Conservation (phyloP, 2,329 filamentous ascomycete species). For the Neopestalotiopsis rosae region DNA sequence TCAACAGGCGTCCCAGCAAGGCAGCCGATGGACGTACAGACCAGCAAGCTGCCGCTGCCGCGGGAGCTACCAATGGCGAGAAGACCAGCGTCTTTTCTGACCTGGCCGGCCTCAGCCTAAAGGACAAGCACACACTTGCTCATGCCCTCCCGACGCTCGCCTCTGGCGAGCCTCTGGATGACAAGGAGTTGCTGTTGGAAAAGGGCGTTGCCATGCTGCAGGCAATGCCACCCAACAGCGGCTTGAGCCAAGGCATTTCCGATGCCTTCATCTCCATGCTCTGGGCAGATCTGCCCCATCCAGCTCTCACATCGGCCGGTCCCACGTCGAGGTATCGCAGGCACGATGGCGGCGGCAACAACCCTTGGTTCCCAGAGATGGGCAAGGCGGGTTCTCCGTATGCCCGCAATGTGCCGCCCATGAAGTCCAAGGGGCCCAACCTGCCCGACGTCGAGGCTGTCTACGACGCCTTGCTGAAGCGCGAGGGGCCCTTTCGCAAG, state of each 20-base stretch:
- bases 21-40: constrained; percentile 53
- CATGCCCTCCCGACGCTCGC: constrained; percentile 47
- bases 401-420: constrained; percentile 47
- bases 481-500: constrained; percentile 43
- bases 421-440: constrained; percentile 54
- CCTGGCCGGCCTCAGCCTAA: constrained; percentile 42
- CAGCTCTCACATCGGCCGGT: constrained; percentile 50
- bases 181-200: constrained; percentile 53
- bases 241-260: constrained; percentile 51
- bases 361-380: constrained; percentile 54
- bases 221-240: constrained; percentile 52
- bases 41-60: constrained; percentile 37
- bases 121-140: constrained; percentile 43
- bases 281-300: constrained; percentile 58
- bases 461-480: constrained; percentile 49
- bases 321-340: constrained; percentile 48
- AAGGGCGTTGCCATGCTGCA: constrained; percentile 59
- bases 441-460: constrained; percentile 53
- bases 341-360: constrained; percentile 52
- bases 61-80: constrained; percentile 28
- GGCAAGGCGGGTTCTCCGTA: constrained; percentile 57
- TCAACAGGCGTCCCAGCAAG: constrained; percentile 49
- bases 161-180: constrained; percentile 50
- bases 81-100: constrained; percentile 48
- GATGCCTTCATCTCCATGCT: constrained; percentile 58